Conservation (phyloP, 176 grass and related monocot species). For the Saccharum spontaneum region DNA sequence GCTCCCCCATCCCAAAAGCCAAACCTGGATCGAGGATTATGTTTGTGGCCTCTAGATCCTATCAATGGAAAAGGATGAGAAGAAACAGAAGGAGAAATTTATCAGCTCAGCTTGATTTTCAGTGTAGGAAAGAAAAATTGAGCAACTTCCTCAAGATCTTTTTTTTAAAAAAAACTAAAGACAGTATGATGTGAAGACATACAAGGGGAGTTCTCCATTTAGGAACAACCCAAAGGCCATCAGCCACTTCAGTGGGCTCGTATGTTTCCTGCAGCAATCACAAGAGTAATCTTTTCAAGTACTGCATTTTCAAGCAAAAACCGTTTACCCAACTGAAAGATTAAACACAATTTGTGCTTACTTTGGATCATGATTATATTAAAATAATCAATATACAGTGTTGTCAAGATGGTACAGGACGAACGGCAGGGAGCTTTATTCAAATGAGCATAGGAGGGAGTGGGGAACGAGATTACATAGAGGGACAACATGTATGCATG, state of each 20-base stretch:
- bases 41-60: slow-evolving; percentile 82
- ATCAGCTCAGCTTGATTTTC: slow-evolving; percentile 9
- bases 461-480: too few species aligned
- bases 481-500: too few species aligned
- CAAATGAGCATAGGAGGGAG: too few species aligned
- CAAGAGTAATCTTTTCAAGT: neutral
- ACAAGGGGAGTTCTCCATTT: slow-evolving; percentile 78
- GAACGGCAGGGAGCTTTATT: too few species aligned
- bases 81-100: slow-evolving; percentile 5
- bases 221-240: slow-evolving; percentile 94
- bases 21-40: slow-evolving; percentile 91
- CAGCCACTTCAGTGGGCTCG: slow-evolving; percentile 60
- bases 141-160: neutral
- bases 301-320: slow-evolving; percentile 16
- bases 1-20: slow-evolving; percentile 88
- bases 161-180: neutral
- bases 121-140: neutral
- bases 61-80: neutral
- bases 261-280: slow-evolving; percentile 56
- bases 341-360: neutral
- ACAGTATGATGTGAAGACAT: slow-evolving; percentile 36
- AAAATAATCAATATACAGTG: too few species aligned
- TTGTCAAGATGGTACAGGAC: too few species aligned
- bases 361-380: too few species aligned
- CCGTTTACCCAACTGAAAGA: neutral